Evolutionary conservation across 176 grass and related monocot genomes (phyloP), one percentile per base, ranked within the genome.

Genomic region (Aegilops sharonensis): DNA sequence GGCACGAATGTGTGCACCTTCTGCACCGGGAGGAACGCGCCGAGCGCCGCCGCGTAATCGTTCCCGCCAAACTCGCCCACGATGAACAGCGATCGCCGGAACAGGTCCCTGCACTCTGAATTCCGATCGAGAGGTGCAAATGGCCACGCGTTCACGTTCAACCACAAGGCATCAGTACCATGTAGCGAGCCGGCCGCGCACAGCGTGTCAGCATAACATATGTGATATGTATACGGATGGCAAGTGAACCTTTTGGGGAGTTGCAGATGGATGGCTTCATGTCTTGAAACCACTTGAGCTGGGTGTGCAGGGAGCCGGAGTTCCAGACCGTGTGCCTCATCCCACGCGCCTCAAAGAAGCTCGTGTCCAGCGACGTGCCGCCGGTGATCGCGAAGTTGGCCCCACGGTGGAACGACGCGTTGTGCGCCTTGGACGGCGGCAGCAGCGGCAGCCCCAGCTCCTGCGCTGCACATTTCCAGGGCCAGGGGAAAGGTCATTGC

Each of bases 51-150:
- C 78, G 89, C 93, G 89, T 98, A 98, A 35, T 98, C 95, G 70
- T 98, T 98, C 12, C 95, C 95, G 68, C 95, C 95, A 48, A 98
- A 95, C 73, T 93, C 95, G n/a, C 95, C 95, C 1, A 95, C 93
- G 74, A 98, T 73, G 88, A 98, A 98, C 14, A 98, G 93, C 17
- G 95, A 98, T 56, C 84, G 87, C 52, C 93, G 77, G 80, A 95
- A 86, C 35, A 94, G 82, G 17, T 92, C 89, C 14, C 64, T 92
- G 88, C 95, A 98, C 54, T 85, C 88, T 88, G 80, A 32, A 29
- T 50, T 2, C 4, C 27, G 0, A 15, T 23, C n/a, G 23, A 56
- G 23, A 56, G 5, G 50, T 54, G 50, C 15, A 54, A 18, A 54
- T 27, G 27, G 27, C 27, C 27, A 27, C 27, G 27, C 27, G 27